Evolutionary conservation across 2,329 filamentous ascomycete genomes (phyloP), one percentile per base, ranked within the genome.

Genomic region (Thermoascus crustaceus): DNA sequence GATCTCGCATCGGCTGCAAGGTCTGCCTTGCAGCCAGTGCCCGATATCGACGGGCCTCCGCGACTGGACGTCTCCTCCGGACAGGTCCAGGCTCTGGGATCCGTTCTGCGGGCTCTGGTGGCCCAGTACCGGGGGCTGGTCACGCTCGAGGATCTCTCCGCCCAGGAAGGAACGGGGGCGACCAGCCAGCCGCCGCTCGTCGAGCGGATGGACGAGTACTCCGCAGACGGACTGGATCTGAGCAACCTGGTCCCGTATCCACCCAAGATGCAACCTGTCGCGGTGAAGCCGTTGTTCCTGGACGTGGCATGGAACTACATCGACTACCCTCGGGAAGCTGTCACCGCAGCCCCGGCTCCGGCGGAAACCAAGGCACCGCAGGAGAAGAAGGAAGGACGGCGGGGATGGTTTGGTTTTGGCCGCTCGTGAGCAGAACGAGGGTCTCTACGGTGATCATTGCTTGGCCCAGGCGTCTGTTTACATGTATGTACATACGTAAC

Each of bases 231-330:
- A 20, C 75, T 86, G 7, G 79, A 94, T 55, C 69, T 95, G 17
- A 71, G 71, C 26, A 89, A 89, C 47, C 67, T 98, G 17, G 88
- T 96, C 30, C 75, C 79, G 4, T 95, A 88, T 59, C 91, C 91
- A 8, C 88, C 89, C 1, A 83, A 79, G 54, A 67, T 95, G 46
- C 78, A 85, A 42, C 73, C 82, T 1, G 78, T 96, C 24, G 87
- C 91, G 0, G 82, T 94, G 34, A 98, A 98, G 68, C 91, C 91
- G 18, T 72, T 96, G 21, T 96, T 96, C 70, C 76, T 96, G 40
- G 91, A 98, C 55, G 82, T 94, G 5, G 91, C 91, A 7, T 98
- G 86, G 84, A 96, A 96, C 58, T 96, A 95, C 57, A 88, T 98
- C 43, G 78, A 86, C 32, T 98, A 98, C 55, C 87, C 88, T 0